Percentiles rank a stretch among this genome's conserved stretches.
Evolutionary conservation across 1,284 basidiomycete species (phyloP).

Genomic region (Volvariella volvacea): DNA sequence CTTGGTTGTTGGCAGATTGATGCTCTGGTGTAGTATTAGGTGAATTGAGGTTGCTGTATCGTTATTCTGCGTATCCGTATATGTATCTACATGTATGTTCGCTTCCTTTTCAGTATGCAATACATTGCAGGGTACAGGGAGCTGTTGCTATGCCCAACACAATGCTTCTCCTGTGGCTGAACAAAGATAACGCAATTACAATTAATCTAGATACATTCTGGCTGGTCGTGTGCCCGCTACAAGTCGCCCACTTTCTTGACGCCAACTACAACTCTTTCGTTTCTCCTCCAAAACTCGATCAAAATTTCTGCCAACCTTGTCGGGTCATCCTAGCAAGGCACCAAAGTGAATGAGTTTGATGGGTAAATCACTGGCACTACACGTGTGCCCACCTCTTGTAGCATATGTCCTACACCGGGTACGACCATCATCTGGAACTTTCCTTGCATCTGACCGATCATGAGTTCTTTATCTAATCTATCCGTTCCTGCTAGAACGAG

Average conservation of each 20-base stretch:
- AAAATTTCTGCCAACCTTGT: constrained; percentile 72
- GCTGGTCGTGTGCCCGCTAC: no score
- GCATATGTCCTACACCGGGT: constrained; percentile 81
- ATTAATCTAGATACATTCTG: no score
- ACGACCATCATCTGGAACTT: constrained; percentile 95
- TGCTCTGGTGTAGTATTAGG: no score
- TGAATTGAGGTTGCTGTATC: no score
- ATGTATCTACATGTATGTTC: no score
- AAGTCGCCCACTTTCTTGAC: constrained; percentile 80
- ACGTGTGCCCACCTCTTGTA: constrained; percentile 78
- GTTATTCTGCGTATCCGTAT: no score
- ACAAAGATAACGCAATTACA: no score
- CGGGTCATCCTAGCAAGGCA: constrained; percentile 69
- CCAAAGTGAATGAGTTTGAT: constrained; percentile 3
- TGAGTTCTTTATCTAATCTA: constrained; percentile 85
- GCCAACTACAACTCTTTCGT: constrained; percentile 68
- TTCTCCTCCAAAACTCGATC: constrained; percentile 87
- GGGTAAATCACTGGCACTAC: constrained; percentile 1
- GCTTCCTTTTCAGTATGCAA: no score
- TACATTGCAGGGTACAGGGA: no score
- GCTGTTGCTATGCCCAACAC: no score
- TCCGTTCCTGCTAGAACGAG: constrained; percentile 92
- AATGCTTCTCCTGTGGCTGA: no score
- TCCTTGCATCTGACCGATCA: constrained; percentile 99
- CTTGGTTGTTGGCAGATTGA: constrained; percentile 35